Base-by-base conservation (phyloP, 345 rosid species). In the Eucalyptus lansdowneana region DNA sequence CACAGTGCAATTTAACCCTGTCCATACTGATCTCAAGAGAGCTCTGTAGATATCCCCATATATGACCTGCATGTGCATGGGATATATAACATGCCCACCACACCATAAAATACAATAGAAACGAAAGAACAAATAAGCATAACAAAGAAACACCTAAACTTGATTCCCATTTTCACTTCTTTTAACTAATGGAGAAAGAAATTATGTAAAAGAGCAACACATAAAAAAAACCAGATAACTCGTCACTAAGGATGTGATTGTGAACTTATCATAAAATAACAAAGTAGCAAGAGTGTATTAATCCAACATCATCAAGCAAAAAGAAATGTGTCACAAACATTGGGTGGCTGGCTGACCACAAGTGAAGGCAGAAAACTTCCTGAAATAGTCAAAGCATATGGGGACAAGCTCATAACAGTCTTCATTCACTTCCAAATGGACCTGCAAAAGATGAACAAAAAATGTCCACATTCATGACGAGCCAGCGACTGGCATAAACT, bases 381-480 rank as follows among this genome's bases (percentile, higher is more conserved):
- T 89, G 89, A 91, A 91, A 91, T 91, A 93, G 91, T 91, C 89
- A 90, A 92, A 88, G 94, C 94, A 91, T 91, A 90, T 88, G 90
- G 90, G 91, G 92, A 87, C 88, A 92, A 90, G 93, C 95, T 92
- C 91, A 92, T 88, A 90, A 90, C 89, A 90, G 67, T 89, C 92
- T 91, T 92, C 92, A 90, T 88, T 90, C 91, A 51, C 65, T 93
- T 92, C 91, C 91, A 93, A 80, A 93, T 85, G 90, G 65, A 93
- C 98, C 98, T 96, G 97, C 96, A 95, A 92, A 91, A 91, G 92
- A 93, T 92, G 87, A 90, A 94, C 89, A 91, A 93, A 91, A 86
- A 92, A 91, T 90, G 90, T 81, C 93, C 91, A 88, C 91, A 90
- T 90, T 94, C 91, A 94, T 90, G 90, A 91, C 91, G 89, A 89